These are phyloP conservation scores for Fagopyrum homotropicum DNA, from an alignment of 148 eudicot genomes.

Conservation along the genomic window DNA sequence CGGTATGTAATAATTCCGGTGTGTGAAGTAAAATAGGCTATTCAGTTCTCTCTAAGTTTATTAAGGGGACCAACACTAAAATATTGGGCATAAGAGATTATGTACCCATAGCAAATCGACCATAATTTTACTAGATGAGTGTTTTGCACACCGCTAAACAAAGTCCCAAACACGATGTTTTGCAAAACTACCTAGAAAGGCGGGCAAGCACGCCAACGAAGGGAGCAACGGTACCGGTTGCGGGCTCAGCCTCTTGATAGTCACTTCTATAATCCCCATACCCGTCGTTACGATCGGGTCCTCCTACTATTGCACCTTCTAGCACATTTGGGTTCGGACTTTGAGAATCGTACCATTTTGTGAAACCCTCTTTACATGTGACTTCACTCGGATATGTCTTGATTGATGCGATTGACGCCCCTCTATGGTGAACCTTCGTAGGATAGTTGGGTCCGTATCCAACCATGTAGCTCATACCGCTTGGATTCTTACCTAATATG, in stretches of 20 bases:
- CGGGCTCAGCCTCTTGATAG: constrained; percentile 33
- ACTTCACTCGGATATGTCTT: constrained; percentile 21
- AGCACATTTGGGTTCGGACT: constrained; percentile 41
- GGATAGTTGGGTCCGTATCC: constrained; percentile 46
- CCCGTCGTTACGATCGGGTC: constrained; percentile 37
- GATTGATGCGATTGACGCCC: constrained; percentile 41
- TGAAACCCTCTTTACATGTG: constrained; percentile 33
- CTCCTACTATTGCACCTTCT: constrained; percentile 47
- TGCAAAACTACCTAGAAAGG: background rate
- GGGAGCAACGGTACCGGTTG: constrained; percentile 35
- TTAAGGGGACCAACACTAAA: no score
- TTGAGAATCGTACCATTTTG: constrained; percentile 22
- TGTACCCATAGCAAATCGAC: no score
- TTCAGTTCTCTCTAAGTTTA: no score
- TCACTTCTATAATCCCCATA: constrained; percentile 30
- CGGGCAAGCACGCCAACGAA: constrained; percentile 43
- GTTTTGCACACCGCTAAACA: no score
- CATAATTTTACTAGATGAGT: no score
- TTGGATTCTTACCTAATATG: constrained; percentile 44
- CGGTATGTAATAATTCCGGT: no score
- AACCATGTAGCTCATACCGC: constrained; percentile 41
- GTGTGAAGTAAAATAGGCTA: no score
- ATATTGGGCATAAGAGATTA: no score
- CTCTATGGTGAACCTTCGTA: constrained; percentile 45
- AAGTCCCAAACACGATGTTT: no score